Base-by-base conservation (phyloP, 1,284 basidiomycete genomes). In the Phlebopus sp. region DNA sequence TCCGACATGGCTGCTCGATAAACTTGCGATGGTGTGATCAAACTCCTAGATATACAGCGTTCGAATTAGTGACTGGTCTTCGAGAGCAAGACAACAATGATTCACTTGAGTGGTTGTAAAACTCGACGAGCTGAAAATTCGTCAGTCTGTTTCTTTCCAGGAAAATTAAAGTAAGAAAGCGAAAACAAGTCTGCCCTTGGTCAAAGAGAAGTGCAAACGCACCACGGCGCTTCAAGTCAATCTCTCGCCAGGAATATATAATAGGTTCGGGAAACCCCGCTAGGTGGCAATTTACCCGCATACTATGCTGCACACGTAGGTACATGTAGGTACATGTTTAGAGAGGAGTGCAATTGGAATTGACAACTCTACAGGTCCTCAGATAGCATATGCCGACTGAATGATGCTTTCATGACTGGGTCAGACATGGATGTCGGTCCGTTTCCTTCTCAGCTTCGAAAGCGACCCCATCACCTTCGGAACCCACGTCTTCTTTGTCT, bases 1-100 rank as follows among this genome's bases (percentile, higher is more conserved):
- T 67, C 54, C 0, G 55, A 36, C 56, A 65, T 64, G 32, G 35
- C 9, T 31, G 37, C 51, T 62, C 7, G 11, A 43, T 42, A 52
- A 38, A 29, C 27, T 29, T 51, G 42, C 64, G 47, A 50, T 38
- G 51, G 23, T 46, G 36, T 5, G 36, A 45, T 41, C 48, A 46
- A 35, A 19, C 13, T 18, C 30, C 49, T 57, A 36, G 30, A 45
- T 42, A 37, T 44, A 37, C 18, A 25, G n/a, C 39, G 23, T 51
- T 11, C 52, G 49, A 54, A 53, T 61, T 56, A 64, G 62, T 11
- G 50, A 18, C 10, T 34, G 10, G 2, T 42, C 37, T n/a, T 8
- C 21, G 29, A 31, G 36, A 47, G 25, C 36, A 18, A 15, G 14
- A 44, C 31, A 21, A 7, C 11, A 43, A 23, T 8, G 17, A 15